These are phyloP conservation scores for Solanum hybrid DNA, from an alignment of 305 asterid species.

Conservation along the genomic window DNA sequence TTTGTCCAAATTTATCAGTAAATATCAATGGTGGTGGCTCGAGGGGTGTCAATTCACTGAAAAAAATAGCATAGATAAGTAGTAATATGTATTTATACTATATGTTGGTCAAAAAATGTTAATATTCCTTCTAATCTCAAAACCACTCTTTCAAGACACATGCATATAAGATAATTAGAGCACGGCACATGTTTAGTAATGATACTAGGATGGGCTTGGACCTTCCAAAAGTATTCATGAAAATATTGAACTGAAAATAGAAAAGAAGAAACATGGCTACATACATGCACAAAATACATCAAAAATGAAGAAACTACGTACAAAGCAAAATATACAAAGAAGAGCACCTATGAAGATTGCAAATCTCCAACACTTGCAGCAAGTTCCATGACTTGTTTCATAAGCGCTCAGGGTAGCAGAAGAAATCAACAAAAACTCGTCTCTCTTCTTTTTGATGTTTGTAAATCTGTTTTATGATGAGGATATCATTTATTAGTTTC, in stretches of 20 bases:
- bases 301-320: neutral
- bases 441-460: slow-evolving; percentile 92
- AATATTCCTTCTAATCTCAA: neutral
- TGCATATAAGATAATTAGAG: neutral
- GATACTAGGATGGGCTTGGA: neutral
- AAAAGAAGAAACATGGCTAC: neutral
- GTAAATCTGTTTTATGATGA: slow-evolving; percentile 46
- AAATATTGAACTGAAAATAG: neutral
- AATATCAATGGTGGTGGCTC: neutral
- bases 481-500: neutral
- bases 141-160: neutral
- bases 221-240: neutral
- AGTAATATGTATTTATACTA: neutral
- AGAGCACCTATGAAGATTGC: slow-evolving; percentile 48
- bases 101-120: neutral
- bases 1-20: neutral
- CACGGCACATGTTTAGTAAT: neutral
- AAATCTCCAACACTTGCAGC: slow-evolving; percentile 84
- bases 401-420: slow-evolving; percentile 90
- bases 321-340: neutral
- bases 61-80: neutral
- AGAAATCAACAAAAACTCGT: slow-evolving; percentile 85
- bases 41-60: neutral
- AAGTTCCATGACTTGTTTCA: slow-evolving; percentile 86
- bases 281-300: neutral